Evolutionary conservation across 192 early-diverging fungal species (phyloP).

Genomic region (Mortierella alpina): DNA sequence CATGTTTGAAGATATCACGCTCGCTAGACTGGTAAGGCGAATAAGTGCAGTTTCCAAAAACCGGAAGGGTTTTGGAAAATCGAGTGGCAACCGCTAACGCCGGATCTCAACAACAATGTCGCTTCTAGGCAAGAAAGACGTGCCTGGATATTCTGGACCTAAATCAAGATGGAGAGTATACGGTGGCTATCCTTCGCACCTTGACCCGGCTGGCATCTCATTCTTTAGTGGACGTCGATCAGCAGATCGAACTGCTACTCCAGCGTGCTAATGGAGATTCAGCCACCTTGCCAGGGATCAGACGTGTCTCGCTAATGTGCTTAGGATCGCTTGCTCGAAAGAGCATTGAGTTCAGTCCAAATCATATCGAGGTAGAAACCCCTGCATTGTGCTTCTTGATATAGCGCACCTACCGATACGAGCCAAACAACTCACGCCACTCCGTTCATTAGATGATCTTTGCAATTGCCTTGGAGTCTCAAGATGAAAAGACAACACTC

Average conservation of each 20-base stretch:
- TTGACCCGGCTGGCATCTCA: slow-evolving; percentile 51
- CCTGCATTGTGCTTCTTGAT: not conserved
- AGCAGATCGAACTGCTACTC: slow-evolving; percentile 49
- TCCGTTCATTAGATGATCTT: slow-evolving; percentile 20
- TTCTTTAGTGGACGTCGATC: slow-evolving; percentile 54
- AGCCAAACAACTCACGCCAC: not conserved
- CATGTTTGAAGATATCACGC: slow-evolving; percentile 60
- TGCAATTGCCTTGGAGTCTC: slow-evolving; percentile 15
- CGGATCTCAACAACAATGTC: not conserved
- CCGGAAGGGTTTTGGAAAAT: not conserved
- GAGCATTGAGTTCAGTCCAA: slow-evolving; percentile 34
- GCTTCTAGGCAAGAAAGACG: slow-evolving; percentile 43
- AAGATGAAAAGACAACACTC: slow-evolving; percentile 30
- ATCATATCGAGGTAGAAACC: slow-evolving; percentile 31
- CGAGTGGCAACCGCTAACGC: no score
- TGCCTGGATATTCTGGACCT: slow-evolving; percentile 54
- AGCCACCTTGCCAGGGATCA: slow-evolving; percentile 12
- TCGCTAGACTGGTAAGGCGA: slow-evolving; percentile 53
- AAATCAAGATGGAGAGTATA: slow-evolving; percentile 46
- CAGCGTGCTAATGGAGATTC: slow-evolving; percentile 12
- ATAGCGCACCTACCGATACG: not conserved
- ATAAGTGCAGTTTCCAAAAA: not conserved
- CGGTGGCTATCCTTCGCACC: slow-evolving; percentile 54
- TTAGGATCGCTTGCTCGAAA: slow-evolving; percentile 30
- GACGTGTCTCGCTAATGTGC: slow-evolving; percentile 41